Percentiles rank a stretch among this genome's conserved stretches.
phyloP scores from a whole-genome alignment of 192 early-diverging fungal species.

The Chytriomyces sp. region DNA sequence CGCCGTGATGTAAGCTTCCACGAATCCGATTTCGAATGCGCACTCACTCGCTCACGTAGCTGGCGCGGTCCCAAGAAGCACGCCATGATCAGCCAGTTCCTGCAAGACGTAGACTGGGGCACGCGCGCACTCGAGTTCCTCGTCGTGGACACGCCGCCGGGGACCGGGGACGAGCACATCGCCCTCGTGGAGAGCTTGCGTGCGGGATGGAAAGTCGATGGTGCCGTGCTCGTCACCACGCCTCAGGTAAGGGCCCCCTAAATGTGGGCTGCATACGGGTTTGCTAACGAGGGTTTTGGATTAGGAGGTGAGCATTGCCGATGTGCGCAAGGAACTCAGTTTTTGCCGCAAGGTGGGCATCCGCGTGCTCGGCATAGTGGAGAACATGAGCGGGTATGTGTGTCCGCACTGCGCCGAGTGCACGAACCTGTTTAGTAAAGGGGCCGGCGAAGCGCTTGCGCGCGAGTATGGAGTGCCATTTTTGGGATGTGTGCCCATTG shows the following conservation, averaged over 20 bases:
- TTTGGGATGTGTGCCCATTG: constrained; percentile 55
- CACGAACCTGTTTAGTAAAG: constrained; percentile 53
- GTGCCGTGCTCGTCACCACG: constrained; percentile 90
- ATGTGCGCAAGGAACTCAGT: constrained; percentile 98
- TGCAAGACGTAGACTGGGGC: constrained; percentile 94
- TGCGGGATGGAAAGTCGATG: constrained; percentile 70
- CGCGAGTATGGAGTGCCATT: constrained; percentile 41
- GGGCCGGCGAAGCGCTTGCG: constrained; percentile 55
- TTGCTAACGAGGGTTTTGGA: too few species aligned
- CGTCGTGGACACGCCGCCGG: constrained; percentile 93
- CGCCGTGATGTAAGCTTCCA: constrained; percentile 91
- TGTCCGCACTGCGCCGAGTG: constrained; percentile 82
- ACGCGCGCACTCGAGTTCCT: constrained; percentile 75
- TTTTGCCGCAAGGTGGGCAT: constrained; percentile 93
- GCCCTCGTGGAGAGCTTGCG: constrained; percentile 76
- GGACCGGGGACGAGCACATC: constrained; percentile 96
- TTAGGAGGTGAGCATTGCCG: constrained; percentile 57
- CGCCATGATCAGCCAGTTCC: constrained; percentile 93
- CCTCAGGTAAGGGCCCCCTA: constrained; percentile 80
- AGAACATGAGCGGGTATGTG: constrained; percentile 98
- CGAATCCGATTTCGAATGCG: background rate
- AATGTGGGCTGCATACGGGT: constrained; percentile 51
- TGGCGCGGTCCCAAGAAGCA: constrained; percentile 88
- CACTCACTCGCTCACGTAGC: background rate
- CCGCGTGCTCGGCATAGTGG: constrained; percentile 88